Base-by-base conservation (phyloP, 2,329 filamentous ascomycete species). In the Talaromyces amestolkiae region DNA sequence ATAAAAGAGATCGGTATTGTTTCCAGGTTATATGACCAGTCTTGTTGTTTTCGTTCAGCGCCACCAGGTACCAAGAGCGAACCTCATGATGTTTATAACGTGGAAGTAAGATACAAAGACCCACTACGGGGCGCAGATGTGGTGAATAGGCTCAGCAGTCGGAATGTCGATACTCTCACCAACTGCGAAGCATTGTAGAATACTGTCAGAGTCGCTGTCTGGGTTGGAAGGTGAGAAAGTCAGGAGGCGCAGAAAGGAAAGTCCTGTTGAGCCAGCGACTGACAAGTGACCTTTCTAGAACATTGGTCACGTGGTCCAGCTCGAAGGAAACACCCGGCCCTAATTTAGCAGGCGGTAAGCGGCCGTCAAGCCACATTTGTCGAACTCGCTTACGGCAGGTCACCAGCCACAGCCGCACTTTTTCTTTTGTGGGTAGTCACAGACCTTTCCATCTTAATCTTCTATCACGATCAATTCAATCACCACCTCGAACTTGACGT, bases 401-500 rank as follows among this genome's bases (percentile, higher is more conserved):
- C 71, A 73, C 70, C 64, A 74, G 75, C 75, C 76, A 78, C 76
- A 75, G 58, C 66, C 76, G 72, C 76, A 77, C 75, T 78, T 78
- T 71, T 77, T 77, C 72, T 63, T 65, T 65, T 67, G 45, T 61
- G 63, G 58, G 39, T 71, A 66, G 63, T 54, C 70, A 69, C 73
- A 64, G 63, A 69, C 65, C 65, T 67, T 68, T 70, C 67, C 56
- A 45, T 43, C 56, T 59, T 61, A 68, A 65, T 66, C 69, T 73
- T 76, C 72, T 70, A 75, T 71, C 72, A 72, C 70, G 68, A 66
- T 67, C 61, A 70, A 66, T 72, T 72, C 71, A 70, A 71, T 75
- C 76, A 71, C 67, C 67, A 68, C 68, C 71, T 70, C 87, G 91
- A 90, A 96, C 92, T 92, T 87, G 92, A 95, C 92, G 93, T 90